Evolutionary conservation across 2,329 filamentous ascomycete genomes (phyloP).

Genomic region (Colletotrichum abscissum): DNA sequence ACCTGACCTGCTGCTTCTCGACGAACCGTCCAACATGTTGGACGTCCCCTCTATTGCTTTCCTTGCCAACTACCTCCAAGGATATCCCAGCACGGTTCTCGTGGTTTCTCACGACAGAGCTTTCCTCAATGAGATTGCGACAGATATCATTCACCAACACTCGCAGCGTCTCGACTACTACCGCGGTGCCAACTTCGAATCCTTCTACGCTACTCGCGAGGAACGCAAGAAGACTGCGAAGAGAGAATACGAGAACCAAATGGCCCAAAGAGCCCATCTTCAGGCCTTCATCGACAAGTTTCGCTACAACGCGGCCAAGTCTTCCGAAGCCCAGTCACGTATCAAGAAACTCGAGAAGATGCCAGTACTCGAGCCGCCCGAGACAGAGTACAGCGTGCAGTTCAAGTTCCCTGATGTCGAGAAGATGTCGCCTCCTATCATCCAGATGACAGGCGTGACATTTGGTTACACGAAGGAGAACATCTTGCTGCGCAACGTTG

Average conservation of each 20-base stretch:
- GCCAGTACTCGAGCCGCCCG: constrained; percentile 89
- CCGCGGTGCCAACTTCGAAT: constrained; percentile 95
- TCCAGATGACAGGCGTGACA: constrained; percentile 93
- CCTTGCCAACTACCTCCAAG: constrained; percentile 93
- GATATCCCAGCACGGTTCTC: constrained; percentile 92
- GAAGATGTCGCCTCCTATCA: constrained; percentile 96
- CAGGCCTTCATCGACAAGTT: constrained; percentile 99
- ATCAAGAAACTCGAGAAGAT: constrained; percentile 99
- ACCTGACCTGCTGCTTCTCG: constrained; percentile 92
- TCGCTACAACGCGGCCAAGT: constrained; percentile 98
- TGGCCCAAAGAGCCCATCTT: constrained; percentile 91
- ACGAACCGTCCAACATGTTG: constrained; percentile 99
- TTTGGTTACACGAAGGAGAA: constrained; percentile 90
- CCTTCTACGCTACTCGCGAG: constrained; percentile 97
- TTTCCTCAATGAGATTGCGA: constrained; percentile 99
- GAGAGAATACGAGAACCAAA: constrained; percentile 98
- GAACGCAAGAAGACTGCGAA: constrained; percentile 96
- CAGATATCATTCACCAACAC: constrained; percentile 98
- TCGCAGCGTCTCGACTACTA: constrained; percentile 98
- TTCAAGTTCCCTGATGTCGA: constrained; percentile 98
- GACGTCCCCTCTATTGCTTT: constrained; percentile 99
- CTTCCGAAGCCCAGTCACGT: constrained; percentile 95
- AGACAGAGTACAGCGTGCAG: constrained; percentile 94
- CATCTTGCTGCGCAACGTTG: constrained; percentile 84
- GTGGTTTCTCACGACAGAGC: constrained; percentile 99